Percentiles rank a stretch among this genome's conserved stretches.
Evolutionary conservation across 495 filamentous ascomycete species (phyloP).

Genomic region (Talaromyces thailandensis): DNA sequence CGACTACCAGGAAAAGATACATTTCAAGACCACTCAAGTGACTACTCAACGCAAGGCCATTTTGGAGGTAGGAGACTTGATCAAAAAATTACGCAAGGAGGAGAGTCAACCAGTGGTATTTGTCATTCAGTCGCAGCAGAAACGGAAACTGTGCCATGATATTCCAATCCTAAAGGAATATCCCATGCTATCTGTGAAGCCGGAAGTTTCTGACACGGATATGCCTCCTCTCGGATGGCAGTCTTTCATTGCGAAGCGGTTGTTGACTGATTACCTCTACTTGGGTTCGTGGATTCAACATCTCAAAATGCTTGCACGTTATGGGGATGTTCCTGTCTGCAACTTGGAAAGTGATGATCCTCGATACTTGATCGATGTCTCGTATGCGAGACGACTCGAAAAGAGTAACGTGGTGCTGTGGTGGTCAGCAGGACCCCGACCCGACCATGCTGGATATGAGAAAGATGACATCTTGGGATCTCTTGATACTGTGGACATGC

Average conservation of each 20-base stretch:
- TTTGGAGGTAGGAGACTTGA: slow-evolving; percentile 70
- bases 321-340: slow-evolving; percentile 90
- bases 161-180: slow-evolving; percentile 79
- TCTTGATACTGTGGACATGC: slow-evolving; percentile 90
- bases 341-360: slow-evolving; percentile 94
- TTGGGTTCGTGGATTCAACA: slow-evolving; percentile 88
- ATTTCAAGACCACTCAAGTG: slow-evolving; percentile 78
- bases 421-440: slow-evolving; percentile 82
- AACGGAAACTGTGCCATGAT: slow-evolving; percentile 69
- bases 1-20: slow-evolving; percentile 76
- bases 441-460: slow-evolving; percentile 95
- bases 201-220: slow-evolving; percentile 75
- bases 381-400: slow-evolving; percentile 84
- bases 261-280: slow-evolving; percentile 83
- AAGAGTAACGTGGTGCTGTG: slow-evolving; percentile 94
- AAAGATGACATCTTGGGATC: slow-evolving; percentile 79
- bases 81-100: slow-evolving; percentile 83
- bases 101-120: slow-evolving; percentile 71
- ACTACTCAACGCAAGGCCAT: slow-evolving; percentile 82
- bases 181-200: slow-evolving; percentile 69
- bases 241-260: slow-evolving; percentile 71
- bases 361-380: slow-evolving; percentile 87
- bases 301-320: slow-evolving; percentile 74
- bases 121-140: slow-evolving; percentile 85
- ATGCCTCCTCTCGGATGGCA: slow-evolving; percentile 94